Evolutionary conservation across 2,329 filamentous ascomycete genomes (phyloP).

Genomic region (Trichoderma atroviride): DNA sequence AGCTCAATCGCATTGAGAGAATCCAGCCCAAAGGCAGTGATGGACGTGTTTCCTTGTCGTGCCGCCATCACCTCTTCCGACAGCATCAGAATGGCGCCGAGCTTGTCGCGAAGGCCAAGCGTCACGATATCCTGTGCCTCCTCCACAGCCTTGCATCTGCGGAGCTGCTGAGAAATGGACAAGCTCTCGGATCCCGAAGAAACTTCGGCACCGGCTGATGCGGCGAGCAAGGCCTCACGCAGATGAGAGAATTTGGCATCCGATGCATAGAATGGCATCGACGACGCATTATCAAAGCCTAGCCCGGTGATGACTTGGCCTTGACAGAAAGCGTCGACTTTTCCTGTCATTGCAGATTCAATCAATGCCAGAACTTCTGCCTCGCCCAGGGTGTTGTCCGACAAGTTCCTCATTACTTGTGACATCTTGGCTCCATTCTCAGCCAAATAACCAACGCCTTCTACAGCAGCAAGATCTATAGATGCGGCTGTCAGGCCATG

Average conservation of each 20-base stretch:
- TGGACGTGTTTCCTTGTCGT: conserved; percentile 30
- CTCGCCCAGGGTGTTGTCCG: conserved; percentile 53
- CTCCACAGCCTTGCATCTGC: conserved; percentile 25
- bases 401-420: conserved; percentile 53
- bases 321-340: conserved; percentile 46
- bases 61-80: conserved; percentile 31
- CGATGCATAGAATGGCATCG: conserved; percentile 55
- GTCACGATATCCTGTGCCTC: conserved; percentile 35
- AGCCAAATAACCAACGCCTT: conserved; percentile 54
- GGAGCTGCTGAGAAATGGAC: conserved; percentile 30
- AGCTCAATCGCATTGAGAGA: conserved; percentile 54
- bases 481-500: conserved; percentile 49
- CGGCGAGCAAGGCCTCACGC: conserved; percentile 42
- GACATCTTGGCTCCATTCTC: conserved; percentile 48
- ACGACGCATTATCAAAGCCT: conserved; percentile 47
- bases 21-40: conserved; percentile 43
- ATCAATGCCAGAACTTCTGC: conserved; percentile 59
- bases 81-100: conserved; percentile 42
- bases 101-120: conserved; percentile 34
- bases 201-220: conserved; percentile 27
- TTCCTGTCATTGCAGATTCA: conserved; percentile 53
- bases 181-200: conserved; percentile 23
- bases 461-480: conserved; percentile 57
- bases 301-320: conserved; percentile 59
- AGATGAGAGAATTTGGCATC: conserved; percentile 59